phyloP scores from a whole-genome alignment of 495 filamentous ascomycete genomes.

The Penicillium canescens region DNA sequence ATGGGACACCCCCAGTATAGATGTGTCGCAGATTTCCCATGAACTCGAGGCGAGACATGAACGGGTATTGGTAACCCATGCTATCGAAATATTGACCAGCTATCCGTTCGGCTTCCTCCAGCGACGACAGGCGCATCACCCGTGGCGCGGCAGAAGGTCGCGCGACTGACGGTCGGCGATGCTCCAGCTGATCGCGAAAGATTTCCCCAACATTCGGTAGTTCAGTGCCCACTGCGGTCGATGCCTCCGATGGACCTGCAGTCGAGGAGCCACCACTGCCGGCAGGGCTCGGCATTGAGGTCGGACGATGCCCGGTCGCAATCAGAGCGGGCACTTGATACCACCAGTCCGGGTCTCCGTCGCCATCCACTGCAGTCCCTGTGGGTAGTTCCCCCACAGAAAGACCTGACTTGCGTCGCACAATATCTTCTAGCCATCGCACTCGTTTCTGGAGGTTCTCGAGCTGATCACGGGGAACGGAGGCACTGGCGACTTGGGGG shows the following conservation, averaged over 20 bases:
- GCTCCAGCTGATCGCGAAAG: constrained; percentile 46
- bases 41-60: constrained; percentile 41
- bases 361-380: constrained; percentile 37
- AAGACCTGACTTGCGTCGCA: constrained; percentile 41
- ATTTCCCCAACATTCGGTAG: constrained; percentile 48
- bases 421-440: constrained; percentile 47
- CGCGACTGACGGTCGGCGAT: constrained; percentile 40
- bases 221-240: constrained; percentile 31
- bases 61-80: constrained; percentile 48
- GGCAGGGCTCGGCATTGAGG: constrained; percentile 22
- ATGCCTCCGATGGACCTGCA: constrained; percentile 20
- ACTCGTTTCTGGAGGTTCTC: constrained; percentile 55
- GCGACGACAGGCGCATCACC: constrained; percentile 38
- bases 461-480: constrained; percentile 49
- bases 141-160: constrained; percentile 38
- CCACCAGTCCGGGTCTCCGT: constrained; percentile 43
- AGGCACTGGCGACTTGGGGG: constrained; percentile 41
- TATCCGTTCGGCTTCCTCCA: constrained; percentile 42
- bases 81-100: constrained; percentile 43
- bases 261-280: constrained; percentile 27
- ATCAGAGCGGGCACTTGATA: constrained; percentile 45
- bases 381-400: constrained; percentile 36
- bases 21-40: constrained; percentile 38
- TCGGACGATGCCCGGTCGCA: constrained; percentile 28
- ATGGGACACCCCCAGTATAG: constrained; percentile 36